A percentile compares a stretch with the other conserved stretches of the same genome.
Conservation (phyloP, 768 basidiomycete genomes). For the Tulasnella sp. region DNA sequence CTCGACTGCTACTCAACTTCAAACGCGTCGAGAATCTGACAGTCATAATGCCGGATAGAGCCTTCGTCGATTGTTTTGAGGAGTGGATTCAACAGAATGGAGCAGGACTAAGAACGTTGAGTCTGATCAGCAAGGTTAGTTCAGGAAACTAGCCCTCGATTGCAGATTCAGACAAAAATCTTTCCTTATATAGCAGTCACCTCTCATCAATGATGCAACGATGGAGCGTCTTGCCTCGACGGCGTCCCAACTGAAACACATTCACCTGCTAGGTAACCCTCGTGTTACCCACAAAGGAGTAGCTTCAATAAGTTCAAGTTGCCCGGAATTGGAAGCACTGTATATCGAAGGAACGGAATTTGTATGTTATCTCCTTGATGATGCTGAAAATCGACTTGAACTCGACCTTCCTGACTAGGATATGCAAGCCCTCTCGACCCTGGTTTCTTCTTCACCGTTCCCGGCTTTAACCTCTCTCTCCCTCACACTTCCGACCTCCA, state of each 20-base stretch:
- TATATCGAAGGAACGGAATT: constrained; percentile 51
- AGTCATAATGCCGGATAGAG: constrained; percentile 68
- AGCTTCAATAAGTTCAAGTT: constrained; percentile 49
- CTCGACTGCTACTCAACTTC: constrained; percentile 51
- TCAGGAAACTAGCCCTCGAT: neutral
- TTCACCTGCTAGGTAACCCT: constrained; percentile 64
- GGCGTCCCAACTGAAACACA: constrained; percentile 51
- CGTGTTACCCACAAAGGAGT: constrained; percentile 64
- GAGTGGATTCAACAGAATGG: constrained; percentile 51
- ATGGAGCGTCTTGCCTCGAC: constrained; percentile 51
- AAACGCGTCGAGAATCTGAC: constrained; percentile 53
- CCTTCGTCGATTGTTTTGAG: constrained; percentile 50
- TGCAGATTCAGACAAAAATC: neutral
- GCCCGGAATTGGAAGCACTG: constrained; percentile 50
- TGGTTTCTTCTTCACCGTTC: neutral
- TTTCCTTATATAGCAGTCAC: constrained; percentile 39
- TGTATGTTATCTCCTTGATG: neutral
- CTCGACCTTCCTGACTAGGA: constrained; percentile 48
- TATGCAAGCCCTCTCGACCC: constrained; percentile 33
- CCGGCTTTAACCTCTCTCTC: constrained; percentile 15
- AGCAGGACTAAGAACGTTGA: constrained; percentile 52
- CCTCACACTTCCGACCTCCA: constrained; percentile 6
- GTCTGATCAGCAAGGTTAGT: constrained; percentile 66
- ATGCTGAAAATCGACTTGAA: constrained; percentile 53
- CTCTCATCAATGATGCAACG: constrained; percentile 55